Percentiles rank a stretch among this genome's conserved stretches.
These are phyloP conservation scores for Aspergillus bridgeri DNA, from an alignment of 495 filamentous ascomycete genomes.

Conservation along the genomic window DNA sequence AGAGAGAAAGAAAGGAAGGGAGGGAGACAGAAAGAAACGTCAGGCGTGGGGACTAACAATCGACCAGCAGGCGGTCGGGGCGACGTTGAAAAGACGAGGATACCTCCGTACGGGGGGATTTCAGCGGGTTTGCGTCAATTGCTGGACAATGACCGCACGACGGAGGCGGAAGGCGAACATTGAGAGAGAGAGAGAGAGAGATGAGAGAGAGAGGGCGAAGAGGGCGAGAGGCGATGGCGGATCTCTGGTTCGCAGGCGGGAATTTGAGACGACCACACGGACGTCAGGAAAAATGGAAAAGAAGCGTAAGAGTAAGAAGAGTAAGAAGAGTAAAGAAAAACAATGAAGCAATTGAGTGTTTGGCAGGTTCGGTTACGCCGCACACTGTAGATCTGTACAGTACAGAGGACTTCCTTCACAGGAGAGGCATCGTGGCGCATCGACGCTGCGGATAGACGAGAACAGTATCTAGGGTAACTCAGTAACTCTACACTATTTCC, in stretches of 20 bases:
- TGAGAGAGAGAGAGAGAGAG: background rate
- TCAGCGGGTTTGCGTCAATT: constrained; percentile 6
- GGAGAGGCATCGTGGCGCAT: too few species aligned
- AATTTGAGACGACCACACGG: constrained; percentile 2
- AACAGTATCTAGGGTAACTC: too few species aligned
- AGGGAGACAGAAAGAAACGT: constrained; percentile 6
- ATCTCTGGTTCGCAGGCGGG: background rate
- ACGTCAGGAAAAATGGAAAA: too few species aligned
- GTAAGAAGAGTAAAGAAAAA: background rate
- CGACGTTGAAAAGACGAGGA: background rate
- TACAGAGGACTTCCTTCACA: too few species aligned
- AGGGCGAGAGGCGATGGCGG: background rate
- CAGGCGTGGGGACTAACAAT: constrained; percentile 19
- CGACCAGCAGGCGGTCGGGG: constrained; percentile 23
- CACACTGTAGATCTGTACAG: too few species aligned
- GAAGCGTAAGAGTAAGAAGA: background rate
- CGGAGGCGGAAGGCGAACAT: background rate
- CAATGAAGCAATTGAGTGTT: constrained; percentile 1
- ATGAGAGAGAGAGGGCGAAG: constrained; percentile 4
- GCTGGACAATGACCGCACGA: constrained; percentile 6
- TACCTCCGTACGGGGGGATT: constrained; percentile 2
- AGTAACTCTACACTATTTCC: too few species aligned
- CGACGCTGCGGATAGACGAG: too few species aligned
- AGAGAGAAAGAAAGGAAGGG: background rate
- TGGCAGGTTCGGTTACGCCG: background rate